Evolutionary conservation across 2,329 filamentous ascomycete genomes (phyloP), one percentile per base, ranked within the genome.

Genomic region (Arthrobotrys entomopaga): DNA sequence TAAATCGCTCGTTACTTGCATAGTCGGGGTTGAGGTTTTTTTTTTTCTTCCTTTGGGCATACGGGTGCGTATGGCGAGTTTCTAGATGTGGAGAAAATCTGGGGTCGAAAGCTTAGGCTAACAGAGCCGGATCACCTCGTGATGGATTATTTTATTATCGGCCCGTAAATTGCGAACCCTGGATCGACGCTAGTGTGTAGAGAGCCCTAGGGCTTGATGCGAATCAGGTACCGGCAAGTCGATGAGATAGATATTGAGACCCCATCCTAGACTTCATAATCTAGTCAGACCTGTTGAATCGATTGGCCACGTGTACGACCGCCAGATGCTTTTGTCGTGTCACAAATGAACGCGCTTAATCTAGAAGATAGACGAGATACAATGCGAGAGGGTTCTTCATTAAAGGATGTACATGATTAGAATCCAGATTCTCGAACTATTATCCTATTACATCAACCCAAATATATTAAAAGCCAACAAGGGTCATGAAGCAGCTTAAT

Each of bases 81-180:
- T 54, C 52, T 54, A 54, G 52, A 54, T 40, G 26, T 3, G 38
- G 13, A 26, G 8, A 16, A 22, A 19, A 5, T n/a, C 10, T 43
- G 53, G 34, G 53, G 42, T 46, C n/a, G 53, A 5, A 19, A 15
- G 2, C 24, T 11, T 7, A 26, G 22, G 22, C 20, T 24, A 29
- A 29, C 22, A n/a, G 15, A 29, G n/a, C 29, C 26, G 22, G 49
- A 22, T 15, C 8, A 24, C 49, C 11, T 34, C 29, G 29, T 34
- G 29, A 53, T 26, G 20, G 26, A 34, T 50, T 50, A n/a, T 57
- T 38, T 57, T 34, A 43, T 57, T 57, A 11, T 57, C 53, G 53
- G 53, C 20, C 53, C 53, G 53, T 19, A 38, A 57, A 20, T 57
- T 38, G 20, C 20, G 34, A 57, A 57, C 53, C 53, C 53, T 57